Conservation (phyloP, 2,329 filamentous ascomycete genomes). For the Monilinia laxa region DNA sequence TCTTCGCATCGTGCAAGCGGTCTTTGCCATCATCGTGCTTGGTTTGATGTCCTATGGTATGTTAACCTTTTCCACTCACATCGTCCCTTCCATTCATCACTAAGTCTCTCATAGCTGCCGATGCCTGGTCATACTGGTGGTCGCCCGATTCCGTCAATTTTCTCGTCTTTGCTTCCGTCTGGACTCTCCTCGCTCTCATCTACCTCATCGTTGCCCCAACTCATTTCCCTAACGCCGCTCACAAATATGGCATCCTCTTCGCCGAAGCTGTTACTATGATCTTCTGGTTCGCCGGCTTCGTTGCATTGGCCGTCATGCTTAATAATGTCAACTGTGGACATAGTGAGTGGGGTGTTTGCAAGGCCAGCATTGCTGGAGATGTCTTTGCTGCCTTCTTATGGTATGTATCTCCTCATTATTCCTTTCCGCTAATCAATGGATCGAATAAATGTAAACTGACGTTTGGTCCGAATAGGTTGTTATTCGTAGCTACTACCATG, state of each 20-base stretch:
- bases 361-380: slow-evolving; percentile 42
- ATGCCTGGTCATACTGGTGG: slow-evolving; percentile 45
- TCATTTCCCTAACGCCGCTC: slow-evolving; percentile 59
- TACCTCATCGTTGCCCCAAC: slow-evolving; percentile 69
- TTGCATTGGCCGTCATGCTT: slow-evolving; percentile 69
- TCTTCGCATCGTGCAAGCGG: slow-evolving; percentile 63
- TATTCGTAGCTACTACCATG: slow-evolving; percentile 51
- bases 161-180: slow-evolving; percentile 75
- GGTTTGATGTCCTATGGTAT: slow-evolving; percentile 72
- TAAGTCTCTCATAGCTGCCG: slow-evolving; percentile 51
- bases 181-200: slow-evolving; percentile 69
- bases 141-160: slow-evolving; percentile 66
- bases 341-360: slow-evolving; percentile 41
- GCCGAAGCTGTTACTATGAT: slow-evolving; percentile 73
- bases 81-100: slow-evolving; percentile 10
- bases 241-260: slow-evolving; percentile 63
- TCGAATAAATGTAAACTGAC: background rate
- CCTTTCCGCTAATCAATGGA: background rate
- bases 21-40: slow-evolving; percentile 72
- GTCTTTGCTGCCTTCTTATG: slow-evolving; percentile 51
- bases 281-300: slow-evolving; percentile 88
- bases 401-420: slow-evolving; percentile 37
- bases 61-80: slow-evolving; percentile 16
- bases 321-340: slow-evolving; percentile 54
- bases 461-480: slow-evolving; percentile 44